Evolutionary conservation across 2,329 filamentous ascomycete species (phyloP).

Genomic region (Ceratocystis variospora): DNA sequence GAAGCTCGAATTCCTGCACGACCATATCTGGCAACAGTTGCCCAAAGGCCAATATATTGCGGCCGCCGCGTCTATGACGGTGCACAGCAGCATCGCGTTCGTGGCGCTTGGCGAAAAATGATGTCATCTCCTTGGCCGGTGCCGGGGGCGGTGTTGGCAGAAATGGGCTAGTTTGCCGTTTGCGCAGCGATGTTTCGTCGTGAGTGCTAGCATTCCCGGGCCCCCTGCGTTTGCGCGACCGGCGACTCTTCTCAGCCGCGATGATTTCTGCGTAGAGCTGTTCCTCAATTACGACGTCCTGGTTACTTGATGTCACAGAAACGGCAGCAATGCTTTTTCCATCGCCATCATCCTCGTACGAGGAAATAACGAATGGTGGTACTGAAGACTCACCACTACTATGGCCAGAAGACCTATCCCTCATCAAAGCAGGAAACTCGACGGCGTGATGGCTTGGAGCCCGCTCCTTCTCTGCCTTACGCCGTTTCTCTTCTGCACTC

Average conservation of each 20-base stretch:
- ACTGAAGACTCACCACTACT: slow-evolving; percentile 23
- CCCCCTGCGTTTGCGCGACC: slow-evolving; percentile 22
- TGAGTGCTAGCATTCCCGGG: slow-evolving; percentile 9
- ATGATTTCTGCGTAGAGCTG: slow-evolving; percentile 63
- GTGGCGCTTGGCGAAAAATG: slow-evolving; percentile 71
- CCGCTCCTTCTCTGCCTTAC: slow-evolving; percentile 63
- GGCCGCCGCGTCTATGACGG: slow-evolving; percentile 52
- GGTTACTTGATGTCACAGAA: slow-evolving; percentile 32
- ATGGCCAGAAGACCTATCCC: slow-evolving; percentile 21
- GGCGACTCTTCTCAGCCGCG: slow-evolving; percentile 11
- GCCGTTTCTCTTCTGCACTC: slow-evolving; percentile 78
- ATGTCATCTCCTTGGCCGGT: slow-evolving; percentile 55
- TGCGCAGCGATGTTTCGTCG: slow-evolving; percentile 21
- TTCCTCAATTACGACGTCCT: slow-evolving; percentile 56
- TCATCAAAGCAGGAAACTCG: slow-evolving; percentile 12
- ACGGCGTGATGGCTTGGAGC: slow-evolving; percentile 26
- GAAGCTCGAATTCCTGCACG: slow-evolving; percentile 61
- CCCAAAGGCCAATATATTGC: slow-evolving; percentile 68
- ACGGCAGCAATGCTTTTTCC: slow-evolving; percentile 9
- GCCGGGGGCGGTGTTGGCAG: slow-evolving; percentile 22
- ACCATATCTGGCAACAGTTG: slow-evolving; percentile 59
- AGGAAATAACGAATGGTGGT: not conserved
- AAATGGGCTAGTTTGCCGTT: slow-evolving; percentile 19
- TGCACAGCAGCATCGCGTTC: slow-evolving; percentile 69
- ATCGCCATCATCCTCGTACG: slow-evolving; percentile 22